Conservation (phyloP, 2,329 filamentous ascomycete species). For the Alternaria longipes region DNA sequence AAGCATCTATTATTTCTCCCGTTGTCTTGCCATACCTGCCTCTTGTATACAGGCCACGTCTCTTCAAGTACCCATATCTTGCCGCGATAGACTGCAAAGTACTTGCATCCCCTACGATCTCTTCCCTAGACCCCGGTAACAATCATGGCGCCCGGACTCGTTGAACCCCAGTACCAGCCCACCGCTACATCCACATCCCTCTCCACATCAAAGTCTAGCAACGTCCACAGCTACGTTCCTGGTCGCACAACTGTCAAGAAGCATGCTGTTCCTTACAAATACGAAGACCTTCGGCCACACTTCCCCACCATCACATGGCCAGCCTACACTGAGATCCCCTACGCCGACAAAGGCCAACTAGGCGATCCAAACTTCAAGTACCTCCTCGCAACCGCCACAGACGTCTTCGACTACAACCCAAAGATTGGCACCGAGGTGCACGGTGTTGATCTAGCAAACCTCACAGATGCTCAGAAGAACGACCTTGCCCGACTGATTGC, state of each 20-base stretch:
- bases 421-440: constrained; percentile 65
- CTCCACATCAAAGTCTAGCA: constrained; percentile 27
- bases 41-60: neutral
- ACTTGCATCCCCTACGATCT: neutral
- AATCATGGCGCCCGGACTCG: constrained; percentile 47
- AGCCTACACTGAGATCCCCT: constrained; percentile 58
- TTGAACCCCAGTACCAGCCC: constrained; percentile 35
- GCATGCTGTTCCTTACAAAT: constrained; percentile 59
- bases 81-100: neutral
- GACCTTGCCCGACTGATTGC: constrained; percentile 64
- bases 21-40: neutral
- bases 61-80: neutral
- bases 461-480: constrained; percentile 63
- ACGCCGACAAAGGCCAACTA: constrained; percentile 63
- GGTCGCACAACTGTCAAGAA: constrained; percentile 58
- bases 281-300: constrained; percentile 62
- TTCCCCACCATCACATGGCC: constrained; percentile 65
- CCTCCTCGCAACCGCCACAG: constrained; percentile 61
- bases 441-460: constrained; percentile 60
- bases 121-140: neutral
- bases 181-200: constrained; percentile 22
- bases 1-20: neutral
- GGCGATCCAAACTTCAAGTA: constrained; percentile 65
- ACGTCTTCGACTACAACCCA: constrained; percentile 65
- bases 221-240: constrained; percentile 56